Conservation (phyloP, 2,329 filamentous ascomycete genomes). For the Exophiala dermatitidis region DNA sequence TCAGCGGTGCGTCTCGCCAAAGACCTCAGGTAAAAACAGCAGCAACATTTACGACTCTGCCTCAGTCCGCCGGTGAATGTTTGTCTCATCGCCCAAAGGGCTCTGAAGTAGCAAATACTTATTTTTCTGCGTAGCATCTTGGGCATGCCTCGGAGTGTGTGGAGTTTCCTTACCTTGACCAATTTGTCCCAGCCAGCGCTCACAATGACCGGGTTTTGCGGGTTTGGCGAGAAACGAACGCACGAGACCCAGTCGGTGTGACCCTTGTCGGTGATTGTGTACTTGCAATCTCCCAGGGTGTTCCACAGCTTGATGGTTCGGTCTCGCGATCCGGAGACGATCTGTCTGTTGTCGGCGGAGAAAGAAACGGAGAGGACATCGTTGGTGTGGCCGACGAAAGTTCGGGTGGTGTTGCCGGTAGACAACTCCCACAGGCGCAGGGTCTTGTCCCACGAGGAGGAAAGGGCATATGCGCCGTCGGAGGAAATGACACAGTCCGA, state of each 20-base stretch:
- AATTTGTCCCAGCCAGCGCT: conserved; percentile 99
- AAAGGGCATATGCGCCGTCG: conserved; percentile 97
- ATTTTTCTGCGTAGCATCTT: conserved; percentile 74
- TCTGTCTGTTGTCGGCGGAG: conserved; percentile 99
- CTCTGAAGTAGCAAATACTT: conserved; percentile 99
- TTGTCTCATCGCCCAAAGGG: conserved; percentile 90
- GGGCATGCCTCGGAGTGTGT: conserved; percentile 36
- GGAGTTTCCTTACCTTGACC: conserved; percentile 76
- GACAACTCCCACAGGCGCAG: conserved; percentile 99
- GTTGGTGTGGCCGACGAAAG: conserved; percentile 98
- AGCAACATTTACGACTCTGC: conserved; percentile 19
- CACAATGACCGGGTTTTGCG: conserved; percentile 99
- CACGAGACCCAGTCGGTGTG: conserved; percentile 99
- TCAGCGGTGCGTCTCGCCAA: conserved; percentile 25
- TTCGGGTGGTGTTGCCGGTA: conserved; percentile 91
- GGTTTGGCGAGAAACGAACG: conserved; percentile 99
- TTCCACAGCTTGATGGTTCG: conserved; percentile 99
- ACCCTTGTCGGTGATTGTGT: conserved; percentile 99
- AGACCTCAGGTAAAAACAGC: background rate
- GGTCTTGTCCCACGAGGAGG: conserved; percentile 99
- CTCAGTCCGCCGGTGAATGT: conserved; percentile 83
- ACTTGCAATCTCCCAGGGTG: conserved; percentile 99
- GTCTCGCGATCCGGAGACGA: conserved; percentile 97
- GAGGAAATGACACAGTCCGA: conserved; percentile 99
- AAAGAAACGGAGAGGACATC: conserved; percentile 99